Evolutionary conservation across 176 grass and related monocot genomes (phyloP), one percentile per base, ranked within the genome.

Genomic region (Paspalum vaginatum): DNA sequence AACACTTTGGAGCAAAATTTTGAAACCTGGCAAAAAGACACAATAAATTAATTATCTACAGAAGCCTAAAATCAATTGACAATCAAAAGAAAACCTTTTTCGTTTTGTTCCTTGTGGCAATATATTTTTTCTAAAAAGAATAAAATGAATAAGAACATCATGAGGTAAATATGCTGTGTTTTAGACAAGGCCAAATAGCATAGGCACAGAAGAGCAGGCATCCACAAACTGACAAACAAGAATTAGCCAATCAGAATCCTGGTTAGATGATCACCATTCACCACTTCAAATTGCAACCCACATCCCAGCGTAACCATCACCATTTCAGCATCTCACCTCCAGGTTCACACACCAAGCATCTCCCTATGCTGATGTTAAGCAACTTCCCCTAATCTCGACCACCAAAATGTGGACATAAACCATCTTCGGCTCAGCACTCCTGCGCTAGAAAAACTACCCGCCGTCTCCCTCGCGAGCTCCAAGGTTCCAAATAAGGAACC

Each of bases 1-100:
- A 92, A 75, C 94, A 97, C 63, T 86, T 94, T 11, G 71, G 67
- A 49, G 49, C 76, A 87, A 88, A 82, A 73, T 42, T 72, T n/a
- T 66, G 80, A 78, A 89, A 84, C 87, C 91, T 97, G 93, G 42
- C 18, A 84, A 81, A 85, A 82, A 75, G 6, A 49, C 9, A 18
- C 26, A 72, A 41, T 11, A 62, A 17, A 8, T 81, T 53, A 71
- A 22, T 81, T 43, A 20, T 62, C 12, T 17, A 41, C 11, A 11
- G 15, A 68, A 76, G 0, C 2, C 41, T 21, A 51, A 78, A 78
- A 54, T 21, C 22, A 32, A 37, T 2, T 61, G 16, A 21, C 26
- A 7, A 38, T 7, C 11, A 54, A 47, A 2, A 53, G 18, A 0
- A 68, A 24, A 14, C 75, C 32, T 32, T 32, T 32, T 32, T 3